Evolutionary conservation across 306 rosid genomes (phyloP), one percentile per base, ranked within the genome.

Genomic region (Casuarina cunninghamiana): DNA sequence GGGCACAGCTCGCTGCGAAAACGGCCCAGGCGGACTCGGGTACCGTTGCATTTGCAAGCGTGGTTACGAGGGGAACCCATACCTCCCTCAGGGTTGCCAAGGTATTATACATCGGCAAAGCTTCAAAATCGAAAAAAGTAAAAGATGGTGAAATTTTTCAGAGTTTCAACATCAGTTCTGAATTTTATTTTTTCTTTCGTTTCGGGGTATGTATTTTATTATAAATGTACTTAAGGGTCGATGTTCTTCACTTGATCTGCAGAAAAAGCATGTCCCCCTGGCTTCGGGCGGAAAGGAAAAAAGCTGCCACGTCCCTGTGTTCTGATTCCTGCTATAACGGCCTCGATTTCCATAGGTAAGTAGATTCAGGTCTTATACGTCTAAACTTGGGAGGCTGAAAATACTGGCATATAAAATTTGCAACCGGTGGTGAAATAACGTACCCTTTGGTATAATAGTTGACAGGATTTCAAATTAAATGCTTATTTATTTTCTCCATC

Each of bases 11-110:
- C 32, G 0, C 32, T 26, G 32, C 32, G 32, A 26, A 26, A 26
- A 26, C 32, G 32, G 32, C 0, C 32, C 32, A 26, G 32, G 32
- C 32, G 32, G 32, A 26, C 32, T 26, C 3, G 85, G 83, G 3
- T 85, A 82, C 53, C 83, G 44, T 0, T 87, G 88, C 78, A 19
- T 32, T 37, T 87, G 88, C 73, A 46, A 0, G 13, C 54, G 26
- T 0, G 88, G 88, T 3, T 87, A 21, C 45, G 21, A 71, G 9
- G 89, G 89, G 21, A 85, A 73, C 58, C 85, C 85, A 0, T 87
- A 83, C 72, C 80, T 45, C 16, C 51, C 67, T 5, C 6, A 41
- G 1, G 88, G 84, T 10, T 86, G 90, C 69, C n/a, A 19, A 37
- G 85, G 85, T 86, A 55, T 4, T 51, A 45, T 45, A 45, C 10